Conservation (phyloP, 352 stramenopile genomes). For the Blastocystis sp. region DNA sequence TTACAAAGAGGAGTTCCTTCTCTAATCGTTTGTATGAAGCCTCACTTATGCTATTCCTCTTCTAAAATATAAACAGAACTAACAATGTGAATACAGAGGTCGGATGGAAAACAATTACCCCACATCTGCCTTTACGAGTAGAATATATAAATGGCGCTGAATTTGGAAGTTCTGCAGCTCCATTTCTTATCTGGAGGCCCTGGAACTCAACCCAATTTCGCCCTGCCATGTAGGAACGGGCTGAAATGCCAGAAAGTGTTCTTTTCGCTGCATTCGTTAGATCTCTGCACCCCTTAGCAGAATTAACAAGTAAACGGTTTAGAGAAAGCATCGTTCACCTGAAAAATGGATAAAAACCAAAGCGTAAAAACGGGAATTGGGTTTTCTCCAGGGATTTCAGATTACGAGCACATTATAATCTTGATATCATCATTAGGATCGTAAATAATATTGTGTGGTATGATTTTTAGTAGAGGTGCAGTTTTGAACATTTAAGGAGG, state of each 20-base stretch:
- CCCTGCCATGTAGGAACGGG: conserved; percentile 8
- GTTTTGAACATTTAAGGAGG: neutral
- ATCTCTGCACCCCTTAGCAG: neutral
- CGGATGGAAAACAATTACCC: conserved; percentile 30
- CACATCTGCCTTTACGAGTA: conserved; percentile 16
- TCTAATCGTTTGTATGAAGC: neutral
- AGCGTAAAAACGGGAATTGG: conserved; percentile 15
- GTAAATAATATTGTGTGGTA: too few species aligned
- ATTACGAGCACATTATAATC: too few species aligned
- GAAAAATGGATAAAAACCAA: neutral
- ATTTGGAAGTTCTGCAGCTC: neutral
- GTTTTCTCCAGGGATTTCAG: neutral
- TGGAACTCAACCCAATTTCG: neutral
- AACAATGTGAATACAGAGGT: neutral
- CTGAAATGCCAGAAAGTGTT: neutral
- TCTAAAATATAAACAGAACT: neutral
- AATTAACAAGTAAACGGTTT: neutral
- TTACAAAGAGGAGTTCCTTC: neutral
- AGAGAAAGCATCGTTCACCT: conserved; percentile 17
- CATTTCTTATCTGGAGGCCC: neutral
- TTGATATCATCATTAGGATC: too few species aligned
- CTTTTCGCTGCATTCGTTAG: neutral
- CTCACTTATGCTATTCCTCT: neutral
- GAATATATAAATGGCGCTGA: neutral
- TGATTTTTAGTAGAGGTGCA: neutral